Percentiles rank a stretch among this genome's conserved stretches.
Evolutionary conservation across 2,329 filamentous ascomycete genomes (phyloP).

Genomic region (Xylaria sp.): DNA sequence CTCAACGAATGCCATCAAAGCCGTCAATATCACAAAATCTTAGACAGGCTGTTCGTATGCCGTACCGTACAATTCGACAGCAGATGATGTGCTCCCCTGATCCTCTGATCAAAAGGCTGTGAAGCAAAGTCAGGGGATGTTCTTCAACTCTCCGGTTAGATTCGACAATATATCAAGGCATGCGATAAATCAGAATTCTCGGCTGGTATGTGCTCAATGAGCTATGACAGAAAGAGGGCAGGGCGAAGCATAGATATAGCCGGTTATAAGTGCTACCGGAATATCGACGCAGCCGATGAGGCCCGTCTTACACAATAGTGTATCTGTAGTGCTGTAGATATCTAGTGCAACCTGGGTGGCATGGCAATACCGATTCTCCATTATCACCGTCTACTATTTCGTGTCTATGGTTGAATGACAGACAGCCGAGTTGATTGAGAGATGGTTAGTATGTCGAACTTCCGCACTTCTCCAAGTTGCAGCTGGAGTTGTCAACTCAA

Average conservation of each 20-base stretch:
- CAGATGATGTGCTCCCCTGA: slow-evolving; percentile 5
- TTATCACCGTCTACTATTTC: too few species aligned
- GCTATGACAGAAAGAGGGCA: not conserved
- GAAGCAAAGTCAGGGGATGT: not conserved
- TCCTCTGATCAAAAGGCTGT: too few species aligned
- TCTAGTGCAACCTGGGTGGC: not conserved
- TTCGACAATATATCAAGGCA: slow-evolving; percentile 5
- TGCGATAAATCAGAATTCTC: slow-evolving; percentile 10
- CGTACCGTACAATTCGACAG: not conserved
- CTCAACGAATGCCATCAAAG: not conserved
- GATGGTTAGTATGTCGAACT: too few species aligned
- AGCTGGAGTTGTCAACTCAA: not conserved
- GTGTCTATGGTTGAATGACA: too few species aligned
- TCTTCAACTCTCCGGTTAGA: slow-evolving; percentile 8
- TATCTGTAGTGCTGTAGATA: not conserved
- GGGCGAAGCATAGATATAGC: not conserved
- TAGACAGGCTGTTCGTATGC: not conserved
- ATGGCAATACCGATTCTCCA: not conserved
- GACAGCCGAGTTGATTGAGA: too few species aligned
- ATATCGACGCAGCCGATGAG: too few species aligned
- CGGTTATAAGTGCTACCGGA: not conserved
- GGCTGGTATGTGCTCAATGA: not conserved
- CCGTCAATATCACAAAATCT: not conserved
- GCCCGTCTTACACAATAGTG: not conserved
- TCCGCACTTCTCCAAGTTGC: not conserved